Conservation (phyloP, 2,329 filamentous ascomycete species). For the Colletotrichum sp. region DNA sequence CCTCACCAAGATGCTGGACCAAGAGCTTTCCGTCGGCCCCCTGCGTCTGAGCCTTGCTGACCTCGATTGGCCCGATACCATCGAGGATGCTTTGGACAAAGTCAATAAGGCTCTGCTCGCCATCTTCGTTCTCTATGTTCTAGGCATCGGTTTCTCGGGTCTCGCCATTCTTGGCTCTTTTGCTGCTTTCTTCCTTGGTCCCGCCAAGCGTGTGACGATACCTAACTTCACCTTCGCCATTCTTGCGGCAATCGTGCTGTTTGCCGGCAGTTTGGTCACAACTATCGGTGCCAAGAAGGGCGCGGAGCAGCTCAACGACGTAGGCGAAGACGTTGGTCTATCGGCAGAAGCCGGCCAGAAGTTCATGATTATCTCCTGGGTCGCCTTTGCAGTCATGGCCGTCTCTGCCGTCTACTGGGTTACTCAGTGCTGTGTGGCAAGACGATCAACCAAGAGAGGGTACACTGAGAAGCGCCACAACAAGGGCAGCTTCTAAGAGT, state of each 20-base stretch:
- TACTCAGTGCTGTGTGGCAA: slow-evolving; percentile 33
- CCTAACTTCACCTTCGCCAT: slow-evolving; percentile 42
- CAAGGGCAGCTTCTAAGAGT: slow-evolving; percentile 30
- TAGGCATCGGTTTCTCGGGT: slow-evolving; percentile 47
- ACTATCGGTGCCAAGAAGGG: slow-evolving; percentile 46
- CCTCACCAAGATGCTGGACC: slow-evolving; percentile 51
- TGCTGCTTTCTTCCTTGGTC: slow-evolving; percentile 37
- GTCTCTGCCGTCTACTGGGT: slow-evolving; percentile 46
- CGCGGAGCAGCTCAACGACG: slow-evolving; percentile 45
- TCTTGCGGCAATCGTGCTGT: slow-evolving; percentile 40
- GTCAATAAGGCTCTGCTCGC: slow-evolving; percentile 54
- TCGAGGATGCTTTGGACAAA: slow-evolving; percentile 53
- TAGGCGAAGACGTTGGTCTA: slow-evolving; percentile 50
- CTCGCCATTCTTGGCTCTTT: slow-evolving; percentile 46
- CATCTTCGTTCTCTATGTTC: slow-evolving; percentile 53
- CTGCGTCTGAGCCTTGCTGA: slow-evolving; percentile 49
- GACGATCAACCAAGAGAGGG: slow-evolving; percentile 29
- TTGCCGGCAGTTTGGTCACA: slow-evolving; percentile 47
- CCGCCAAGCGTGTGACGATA: slow-evolving; percentile 27
- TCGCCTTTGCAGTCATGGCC: slow-evolving; percentile 50
- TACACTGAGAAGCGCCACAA: slow-evolving; percentile 19
- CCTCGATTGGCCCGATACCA: slow-evolving; percentile 47
- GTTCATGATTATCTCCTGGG: slow-evolving; percentile 53
- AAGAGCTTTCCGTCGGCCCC: slow-evolving; percentile 49
- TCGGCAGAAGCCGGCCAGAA: slow-evolving; percentile 45